Conservation (phyloP, 257 asterid species). For the Fraxinus anomala region DNA sequence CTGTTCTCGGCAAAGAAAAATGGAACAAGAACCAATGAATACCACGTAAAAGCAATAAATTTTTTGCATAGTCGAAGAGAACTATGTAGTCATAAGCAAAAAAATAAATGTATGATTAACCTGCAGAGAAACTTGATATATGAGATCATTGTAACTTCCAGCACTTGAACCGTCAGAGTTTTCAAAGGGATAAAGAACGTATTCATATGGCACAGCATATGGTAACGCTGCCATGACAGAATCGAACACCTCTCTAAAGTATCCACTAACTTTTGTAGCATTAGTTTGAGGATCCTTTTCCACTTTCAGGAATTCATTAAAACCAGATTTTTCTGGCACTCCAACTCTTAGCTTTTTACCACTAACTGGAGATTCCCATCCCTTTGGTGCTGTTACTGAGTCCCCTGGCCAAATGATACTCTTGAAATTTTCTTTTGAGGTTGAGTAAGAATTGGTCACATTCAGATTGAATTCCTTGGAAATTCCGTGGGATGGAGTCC, state of each 20-base stretch:
- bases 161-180: constrained; percentile 33
- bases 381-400: constrained; percentile 33
- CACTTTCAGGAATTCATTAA: constrained; percentile 30
- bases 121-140: constrained; percentile 49
- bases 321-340: constrained; percentile 32
- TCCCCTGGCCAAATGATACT: constrained; percentile 43
- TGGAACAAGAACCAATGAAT: not conserved
- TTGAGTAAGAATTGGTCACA: not conserved
- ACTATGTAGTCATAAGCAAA: not conserved
- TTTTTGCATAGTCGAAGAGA: not conserved
- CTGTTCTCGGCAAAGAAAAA: constrained; percentile 25
- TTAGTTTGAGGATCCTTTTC: constrained; percentile 25
- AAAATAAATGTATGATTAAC: constrained; percentile 12
- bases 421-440: constrained; percentile 15
- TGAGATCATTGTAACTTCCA: constrained; percentile 51
- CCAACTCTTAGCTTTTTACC: constrained; percentile 35
- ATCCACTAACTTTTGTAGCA: constrained; percentile 35
- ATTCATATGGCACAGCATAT: constrained; percentile 40
- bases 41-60: not conserved
- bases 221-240: constrained; percentile 44
- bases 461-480: constrained; percentile 22
- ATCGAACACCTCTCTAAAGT: constrained; percentile 35
- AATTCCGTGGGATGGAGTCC: constrained; percentile 34
- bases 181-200: constrained; percentile 24
- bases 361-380: constrained; percentile 40